Evolutionary conservation across 805 yeast species (phyloP).

Genomic region (Teunomyces panamensis): DNA sequence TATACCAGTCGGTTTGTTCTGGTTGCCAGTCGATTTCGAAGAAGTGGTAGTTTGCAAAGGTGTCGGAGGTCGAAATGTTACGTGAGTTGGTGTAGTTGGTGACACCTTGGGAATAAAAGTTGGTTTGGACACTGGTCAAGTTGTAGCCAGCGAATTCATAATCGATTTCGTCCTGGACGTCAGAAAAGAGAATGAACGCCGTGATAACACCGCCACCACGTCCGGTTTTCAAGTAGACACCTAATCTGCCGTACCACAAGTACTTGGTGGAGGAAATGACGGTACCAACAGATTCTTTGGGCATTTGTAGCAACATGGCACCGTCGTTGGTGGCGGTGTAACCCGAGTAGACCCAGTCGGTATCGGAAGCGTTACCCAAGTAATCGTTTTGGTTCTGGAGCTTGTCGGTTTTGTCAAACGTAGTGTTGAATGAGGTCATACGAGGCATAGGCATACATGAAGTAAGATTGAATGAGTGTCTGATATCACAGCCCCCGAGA

Average conservation of each 20-base stretch:
- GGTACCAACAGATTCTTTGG: conserved; percentile 69
- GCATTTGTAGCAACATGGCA: conserved; percentile 70
- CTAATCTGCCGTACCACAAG: conserved; percentile 85
- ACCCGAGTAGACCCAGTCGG: conserved; percentile 73
- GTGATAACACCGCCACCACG: conserved; percentile 78
- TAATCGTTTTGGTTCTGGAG: conserved; percentile 35
- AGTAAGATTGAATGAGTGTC: conserved; percentile 56
- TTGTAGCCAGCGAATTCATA: conserved; percentile 81
- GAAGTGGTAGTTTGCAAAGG: conserved; percentile 68
- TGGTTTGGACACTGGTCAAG: conserved; percentile 65
- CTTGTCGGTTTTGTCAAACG: conserved; percentile 33
- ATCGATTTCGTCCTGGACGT: conserved; percentile 89
- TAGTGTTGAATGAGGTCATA: conserved; percentile 50
- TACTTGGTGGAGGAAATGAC: conserved; percentile 75
- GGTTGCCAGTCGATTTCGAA: conserved; percentile 82
- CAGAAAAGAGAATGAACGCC: conserved; percentile 77
- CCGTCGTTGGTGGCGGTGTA: conserved; percentile 47
- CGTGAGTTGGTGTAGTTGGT: conserved; percentile 62
- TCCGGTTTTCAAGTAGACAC: conserved; percentile 68
- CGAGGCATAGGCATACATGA: conserved; percentile 88
- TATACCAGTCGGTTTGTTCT: conserved; percentile 64
- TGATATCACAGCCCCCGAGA: conserved; percentile 85
- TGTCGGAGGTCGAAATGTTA: conserved; percentile 43
- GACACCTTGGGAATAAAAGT: conserved; percentile 75
- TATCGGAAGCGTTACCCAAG: conserved; percentile 67